These are phyloP conservation scores for Liriodendron chinense DNA, from an alignment of 164 flowering plant species.

Conservation along the genomic window DNA sequence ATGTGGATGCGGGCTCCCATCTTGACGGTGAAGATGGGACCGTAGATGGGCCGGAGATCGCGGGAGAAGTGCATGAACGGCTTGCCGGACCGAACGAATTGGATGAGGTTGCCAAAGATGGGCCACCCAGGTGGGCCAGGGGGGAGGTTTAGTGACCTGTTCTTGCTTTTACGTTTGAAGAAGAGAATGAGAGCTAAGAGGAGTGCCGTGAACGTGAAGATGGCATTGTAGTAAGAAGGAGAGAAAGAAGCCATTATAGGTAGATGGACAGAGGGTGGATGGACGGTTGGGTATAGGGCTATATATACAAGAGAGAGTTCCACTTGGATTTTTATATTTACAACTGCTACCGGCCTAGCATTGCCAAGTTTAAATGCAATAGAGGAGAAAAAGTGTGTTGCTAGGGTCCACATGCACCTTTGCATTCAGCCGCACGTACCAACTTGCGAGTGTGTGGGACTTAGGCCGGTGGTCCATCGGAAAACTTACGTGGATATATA, in stretches of 20 bases:
- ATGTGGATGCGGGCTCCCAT: conserved; percentile 85
- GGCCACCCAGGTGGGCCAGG: conserved; percentile 96
- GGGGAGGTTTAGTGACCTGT: conserved; percentile 51
- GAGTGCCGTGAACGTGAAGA: conserved; percentile 37
- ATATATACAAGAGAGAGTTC: too few species aligned
- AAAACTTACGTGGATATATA: too few species aligned
- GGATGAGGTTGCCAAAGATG: conserved; percentile 87
- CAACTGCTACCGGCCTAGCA: too few species aligned
- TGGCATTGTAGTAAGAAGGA: conserved; percentile 5
- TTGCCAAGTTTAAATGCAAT: too few species aligned
- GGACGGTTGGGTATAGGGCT: not conserved
- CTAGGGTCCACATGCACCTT: too few species aligned
- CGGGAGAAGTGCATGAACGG: conserved; percentile 59
- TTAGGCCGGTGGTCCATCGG: too few species aligned
- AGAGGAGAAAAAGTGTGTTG: too few species aligned
- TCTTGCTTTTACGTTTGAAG: conserved; percentile 19
- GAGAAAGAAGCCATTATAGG: not conserved
- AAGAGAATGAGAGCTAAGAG: conserved; percentile 33
- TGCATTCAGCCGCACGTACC: too few species aligned
- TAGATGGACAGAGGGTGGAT: not conserved
- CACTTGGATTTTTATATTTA: too few species aligned
- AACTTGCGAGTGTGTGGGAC: too few species aligned
- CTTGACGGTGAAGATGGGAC: conserved; percentile 71
- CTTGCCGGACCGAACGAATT: conserved; percentile 74
- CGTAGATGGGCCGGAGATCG: conserved; percentile 47